A percentile compares a stretch with the other conserved stretches of the same genome.
Evolutionary conservation across 75 land plant genomes (phyloP).

Genomic region (Isoetes taiwanensis): DNA sequence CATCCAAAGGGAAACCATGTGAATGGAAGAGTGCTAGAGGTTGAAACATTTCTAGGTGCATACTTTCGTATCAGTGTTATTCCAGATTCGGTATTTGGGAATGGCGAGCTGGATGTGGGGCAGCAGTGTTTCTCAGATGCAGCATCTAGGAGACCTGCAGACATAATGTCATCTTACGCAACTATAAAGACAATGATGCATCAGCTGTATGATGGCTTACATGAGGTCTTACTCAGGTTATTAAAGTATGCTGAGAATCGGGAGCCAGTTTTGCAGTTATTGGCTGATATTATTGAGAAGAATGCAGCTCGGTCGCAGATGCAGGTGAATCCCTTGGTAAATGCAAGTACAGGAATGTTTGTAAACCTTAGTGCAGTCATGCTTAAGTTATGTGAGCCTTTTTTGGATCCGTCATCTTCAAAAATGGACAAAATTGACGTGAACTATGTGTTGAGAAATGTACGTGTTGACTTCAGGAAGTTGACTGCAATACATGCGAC

Average conservation of each 20-base stretch:
- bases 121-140: conserved; percentile 86
- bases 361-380: conserved; percentile 91
- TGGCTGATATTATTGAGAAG: conserved; percentile 70
- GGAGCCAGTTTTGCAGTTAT: conserved; percentile 58
- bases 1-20: conserved; percentile 40
- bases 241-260: conserved; percentile 55
- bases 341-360: conserved; percentile 88
- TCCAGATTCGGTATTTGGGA: conserved; percentile 58
- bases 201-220: conserved; percentile 73
- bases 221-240: conserved; percentile 43
- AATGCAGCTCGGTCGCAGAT: conserved; percentile 67
- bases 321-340: conserved; percentile 73
- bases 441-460: conserved; percentile 47
- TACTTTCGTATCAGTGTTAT: conserved; percentile 85
- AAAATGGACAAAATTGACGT: conserved; percentile 84
- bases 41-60: conserved; percentile 72
- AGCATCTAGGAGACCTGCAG: conserved; percentile 63
- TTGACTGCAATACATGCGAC: conserved; percentile 95
- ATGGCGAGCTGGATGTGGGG: conserved; percentile 72
- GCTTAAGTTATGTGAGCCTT: conserved; percentile 90
- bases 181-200: conserved; percentile 80
- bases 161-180: conserved; percentile 70
- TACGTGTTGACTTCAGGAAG: conserved; percentile 64
- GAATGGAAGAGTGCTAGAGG: conserved; percentile 63
- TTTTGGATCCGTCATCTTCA: conserved; percentile 53